Conservation (phyloP, 2,329 filamentous ascomycete genomes). For the Pseudogymnoascus verrucosus region DNA sequence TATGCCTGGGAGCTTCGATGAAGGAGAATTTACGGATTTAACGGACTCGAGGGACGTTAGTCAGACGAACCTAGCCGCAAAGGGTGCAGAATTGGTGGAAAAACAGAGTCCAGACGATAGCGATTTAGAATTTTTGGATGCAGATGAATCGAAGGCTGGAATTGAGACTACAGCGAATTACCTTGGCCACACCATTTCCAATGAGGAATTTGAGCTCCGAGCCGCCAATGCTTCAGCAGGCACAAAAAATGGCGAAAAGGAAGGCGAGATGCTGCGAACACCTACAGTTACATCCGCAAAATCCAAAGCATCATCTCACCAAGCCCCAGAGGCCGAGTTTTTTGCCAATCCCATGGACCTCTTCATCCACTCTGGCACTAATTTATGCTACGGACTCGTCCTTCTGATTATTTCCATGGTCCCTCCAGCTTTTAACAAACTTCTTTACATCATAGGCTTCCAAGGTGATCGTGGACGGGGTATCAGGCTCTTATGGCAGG, state of each 20-base stretch:
- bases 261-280: background rate
- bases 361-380: constrained; percentile 83
- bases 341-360: constrained; percentile 72
- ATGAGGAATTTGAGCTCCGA: constrained; percentile 13
- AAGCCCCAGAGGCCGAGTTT: constrained; percentile 51
- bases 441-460: constrained; percentile 86
- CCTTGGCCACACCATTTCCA: constrained; percentile 48
- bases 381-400: constrained; percentile 82
- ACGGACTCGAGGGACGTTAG: background rate
- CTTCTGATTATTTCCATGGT: constrained; percentile 86
- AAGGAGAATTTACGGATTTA: constrained; percentile 20
- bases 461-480: constrained; percentile 78
- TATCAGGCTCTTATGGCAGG: constrained; percentile 81
- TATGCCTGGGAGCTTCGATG: constrained; percentile 33
- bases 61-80: background rate
- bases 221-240: background rate
- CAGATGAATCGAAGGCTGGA: constrained; percentile 40
- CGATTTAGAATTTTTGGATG: constrained; percentile 49
- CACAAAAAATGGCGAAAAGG: background rate
- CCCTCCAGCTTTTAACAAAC: constrained; percentile 78
- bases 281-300: constrained; percentile 13
- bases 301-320: constrained; percentile 27
- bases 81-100: background rate
- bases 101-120: constrained; percentile 29
- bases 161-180: constrained; percentile 33